Evolutionary conservation across 306 rosid species (phyloP).

Genomic region (Dalbergia cochinchinensis): DNA sequence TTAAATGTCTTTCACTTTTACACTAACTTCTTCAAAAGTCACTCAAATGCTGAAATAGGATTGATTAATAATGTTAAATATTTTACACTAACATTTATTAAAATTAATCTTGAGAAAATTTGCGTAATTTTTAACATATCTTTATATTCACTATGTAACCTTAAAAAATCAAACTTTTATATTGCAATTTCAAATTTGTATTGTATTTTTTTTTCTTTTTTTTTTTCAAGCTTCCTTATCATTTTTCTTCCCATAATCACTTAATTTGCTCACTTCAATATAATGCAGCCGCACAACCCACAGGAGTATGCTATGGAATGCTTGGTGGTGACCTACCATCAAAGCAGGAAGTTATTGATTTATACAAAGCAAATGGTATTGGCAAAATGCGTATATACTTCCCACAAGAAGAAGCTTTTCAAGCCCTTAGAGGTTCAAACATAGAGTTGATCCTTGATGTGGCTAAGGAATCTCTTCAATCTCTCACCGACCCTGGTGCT

Average conservation of each 20-base stretch:
- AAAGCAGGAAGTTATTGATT: slow-evolving; percentile 47
- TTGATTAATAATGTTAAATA: too few relatives aligned
- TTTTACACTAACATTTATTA: too few relatives aligned
- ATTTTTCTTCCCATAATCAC: background rate
- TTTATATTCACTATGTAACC: too few relatives aligned
- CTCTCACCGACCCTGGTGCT: slow-evolving; percentile 37
- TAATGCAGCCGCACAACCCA: slow-evolving; percentile 54
- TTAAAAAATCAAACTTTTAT: too few relatives aligned
- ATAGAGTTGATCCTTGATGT: slow-evolving; percentile 59
- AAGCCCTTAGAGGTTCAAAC: slow-evolving; percentile 64
- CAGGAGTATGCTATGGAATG: slow-evolving; percentile 66
- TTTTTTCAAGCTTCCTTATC: background rate
- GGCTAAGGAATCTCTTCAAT: slow-evolving; percentile 31
- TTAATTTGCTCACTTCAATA: background rate
- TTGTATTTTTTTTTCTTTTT: too few relatives aligned
- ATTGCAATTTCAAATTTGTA: too few relatives aligned
- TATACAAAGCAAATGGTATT: slow-evolving; percentile 51
- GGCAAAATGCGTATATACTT: slow-evolving; percentile 52
- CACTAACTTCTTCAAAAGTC: too few relatives aligned
- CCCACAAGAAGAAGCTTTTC: slow-evolving; percentile 47
- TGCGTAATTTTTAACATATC: too few relatives aligned
- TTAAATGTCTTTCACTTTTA: too few relatives aligned
- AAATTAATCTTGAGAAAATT: too few relatives aligned
- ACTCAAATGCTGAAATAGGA: too few relatives aligned
- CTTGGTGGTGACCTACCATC: slow-evolving; percentile 48